Evolutionary conservation across 2,329 filamentous ascomycete genomes (phyloP), one percentile per base, ranked within the genome.

Genomic region (Trichoderma afroharzianum): DNA sequence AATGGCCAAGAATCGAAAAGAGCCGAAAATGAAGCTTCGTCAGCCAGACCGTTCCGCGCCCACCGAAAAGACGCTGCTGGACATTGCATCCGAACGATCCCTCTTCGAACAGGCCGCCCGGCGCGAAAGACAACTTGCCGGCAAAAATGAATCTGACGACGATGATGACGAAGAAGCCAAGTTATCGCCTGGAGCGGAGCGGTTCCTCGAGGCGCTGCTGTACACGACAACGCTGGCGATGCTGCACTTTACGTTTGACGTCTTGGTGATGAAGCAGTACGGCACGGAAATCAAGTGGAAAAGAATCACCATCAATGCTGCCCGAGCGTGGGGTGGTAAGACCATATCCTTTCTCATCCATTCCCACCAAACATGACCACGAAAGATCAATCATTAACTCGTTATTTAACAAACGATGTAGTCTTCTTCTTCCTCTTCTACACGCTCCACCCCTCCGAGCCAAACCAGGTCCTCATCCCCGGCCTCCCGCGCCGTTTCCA

Each of bases 211-310:
- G 47, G 82, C 88, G 0, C 39, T 87, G 3, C 81, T 91, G 28
- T 91, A 87, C 87, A 85, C 84, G 7, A 81, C 88, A 12, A 90
- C 89, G 73, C 81, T 96, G 76, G 85, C 88, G 14, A 92, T 91
- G 84, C 81, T 95, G 64, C 92, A 95, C 78, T 90, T 94, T 75
- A 93, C 91, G 0, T 86, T 96, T 67, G 93, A 95, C 78, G 90
- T 94, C 47, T 84, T 96, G 12, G 92, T 94, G 26, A 92, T 94
- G 79, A 87, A 91, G 75, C 93, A 96, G 80, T 96, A 93, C 77
- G 88, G 89, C n/a, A 85, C 90, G 73, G 85, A 89, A 2, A 85
- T 94, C 3, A 78, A 86, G 4, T 93, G 90, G 90, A 71, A 77
- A 1, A 80, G 83, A 28, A 85, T 94, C 3, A 75, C 85, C 14